phyloP scores from a whole-genome alignment of 148 eudicot species.

The Silene latifolia region DNA sequence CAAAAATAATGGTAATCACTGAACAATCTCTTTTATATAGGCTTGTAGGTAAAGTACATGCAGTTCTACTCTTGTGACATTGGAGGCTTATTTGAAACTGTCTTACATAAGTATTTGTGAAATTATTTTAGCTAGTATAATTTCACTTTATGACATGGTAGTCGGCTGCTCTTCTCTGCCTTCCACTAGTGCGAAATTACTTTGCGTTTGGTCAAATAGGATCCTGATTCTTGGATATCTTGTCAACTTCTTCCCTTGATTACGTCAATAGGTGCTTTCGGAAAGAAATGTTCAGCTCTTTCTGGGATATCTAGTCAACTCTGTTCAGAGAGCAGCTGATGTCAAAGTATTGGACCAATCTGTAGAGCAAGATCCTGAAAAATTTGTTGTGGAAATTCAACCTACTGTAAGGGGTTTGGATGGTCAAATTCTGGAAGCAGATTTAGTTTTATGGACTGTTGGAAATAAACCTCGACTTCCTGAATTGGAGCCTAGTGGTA shows the following conservation, averaged over 20 bases:
- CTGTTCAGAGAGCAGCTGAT: constrained; percentile 36
- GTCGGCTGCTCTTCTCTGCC: not conserved
- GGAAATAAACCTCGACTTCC: constrained; percentile 85
- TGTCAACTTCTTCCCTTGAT: constrained; percentile 11
- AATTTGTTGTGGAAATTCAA: constrained; percentile 60
- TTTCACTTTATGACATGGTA: not conserved
- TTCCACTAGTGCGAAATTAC: not conserved
- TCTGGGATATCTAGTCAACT: constrained; percentile 71
- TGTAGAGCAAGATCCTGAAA: constrained; percentile 36
- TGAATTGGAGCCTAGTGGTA: constrained; percentile 47
- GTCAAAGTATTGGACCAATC: constrained; percentile 17
- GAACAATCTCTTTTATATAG: not conserved
- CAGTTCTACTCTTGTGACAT: too few species aligned
- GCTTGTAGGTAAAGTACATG: too few species aligned
- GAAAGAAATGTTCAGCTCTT: constrained; percentile 76
- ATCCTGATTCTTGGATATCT: constrained; percentile 4
- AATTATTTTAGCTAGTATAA: not conserved
- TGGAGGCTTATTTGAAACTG: not conserved
- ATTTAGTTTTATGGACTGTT: constrained; percentile 93
- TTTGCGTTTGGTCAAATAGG: not conserved
- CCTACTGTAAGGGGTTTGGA: constrained; percentile 66
- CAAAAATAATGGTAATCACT: not conserved
- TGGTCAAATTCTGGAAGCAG: constrained; percentile 67
- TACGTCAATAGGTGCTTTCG: constrained; percentile 62
- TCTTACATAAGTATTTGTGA: not conserved